Conservation (phyloP, 1,284 basidiomycete genomes). For the Marasmius oreades region DNA sequence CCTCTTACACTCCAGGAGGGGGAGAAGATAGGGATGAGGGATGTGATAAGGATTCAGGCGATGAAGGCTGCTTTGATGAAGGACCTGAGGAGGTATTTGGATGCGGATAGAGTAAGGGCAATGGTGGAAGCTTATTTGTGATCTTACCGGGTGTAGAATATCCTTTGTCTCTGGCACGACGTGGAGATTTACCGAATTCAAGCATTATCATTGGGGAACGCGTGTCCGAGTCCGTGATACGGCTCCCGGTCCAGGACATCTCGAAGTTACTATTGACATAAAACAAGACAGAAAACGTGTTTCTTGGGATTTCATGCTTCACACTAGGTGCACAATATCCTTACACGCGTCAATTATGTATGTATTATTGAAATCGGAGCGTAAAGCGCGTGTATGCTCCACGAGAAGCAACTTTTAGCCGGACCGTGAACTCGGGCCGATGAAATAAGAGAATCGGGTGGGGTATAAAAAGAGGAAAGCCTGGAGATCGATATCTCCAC, state of each 20-base stretch:
- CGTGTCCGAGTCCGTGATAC: no score
- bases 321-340: no score
- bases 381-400: no score
- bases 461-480: neutral
- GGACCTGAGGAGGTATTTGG: conserved; percentile 6
- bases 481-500: neutral
- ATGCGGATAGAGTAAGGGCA: conserved; percentile 4
- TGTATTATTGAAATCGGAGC: no score
- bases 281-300: no score
- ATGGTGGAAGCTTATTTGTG: conserved; percentile 12
- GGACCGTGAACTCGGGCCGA: neutral
- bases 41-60: conserved; percentile 6
- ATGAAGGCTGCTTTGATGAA: conserved; percentile 9
- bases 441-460: neutral
- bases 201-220: no score
- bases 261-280: no score
- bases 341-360: no score
- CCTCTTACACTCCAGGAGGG: conserved; percentile 10
- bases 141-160: neutral
- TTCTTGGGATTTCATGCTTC: no score
- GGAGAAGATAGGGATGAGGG: conserved; percentile 8
- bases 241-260: no score
- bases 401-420: no score
- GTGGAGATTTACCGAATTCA: neutral
- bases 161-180: neutral